Conservation (phyloP, 2,329 filamentous ascomycete genomes). For the Zalaria sp. region DNA sequence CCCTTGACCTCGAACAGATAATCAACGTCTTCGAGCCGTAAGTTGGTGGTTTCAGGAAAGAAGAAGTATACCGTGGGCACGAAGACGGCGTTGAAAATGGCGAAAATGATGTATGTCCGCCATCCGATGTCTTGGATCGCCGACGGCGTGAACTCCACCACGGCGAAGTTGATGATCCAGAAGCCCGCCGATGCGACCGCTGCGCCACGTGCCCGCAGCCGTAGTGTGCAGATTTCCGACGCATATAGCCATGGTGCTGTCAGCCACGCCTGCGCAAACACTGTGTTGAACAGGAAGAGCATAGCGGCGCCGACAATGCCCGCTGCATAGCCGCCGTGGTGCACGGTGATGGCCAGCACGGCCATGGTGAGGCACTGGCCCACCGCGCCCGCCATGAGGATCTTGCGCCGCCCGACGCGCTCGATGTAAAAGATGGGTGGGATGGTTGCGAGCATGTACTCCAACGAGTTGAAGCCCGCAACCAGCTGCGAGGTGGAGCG, state of each 20-base stretch:
- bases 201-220: too few species aligned
- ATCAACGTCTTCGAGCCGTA: conserved; percentile 7
- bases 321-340: conserved; percentile 5
- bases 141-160: too few species aligned
- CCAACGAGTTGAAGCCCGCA: not conserved
- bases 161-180: conserved; percentile 10
- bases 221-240: too few species aligned
- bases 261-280: too few species aligned
- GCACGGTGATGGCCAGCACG: conserved; percentile 23
- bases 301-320: conserved; percentile 25
- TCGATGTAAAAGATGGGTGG: conserved; percentile 21
- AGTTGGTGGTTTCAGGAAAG: not conserved
- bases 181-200: too few species aligned
- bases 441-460: not conserved
- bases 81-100: conserved; percentile 36
- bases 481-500: not conserved
- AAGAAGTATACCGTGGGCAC: conserved; percentile 32
- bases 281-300: conserved; percentile 26
- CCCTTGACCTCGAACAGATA: conserved; percentile 1
- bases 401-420: conserved; percentile 24
- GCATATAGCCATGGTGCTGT: too few species aligned
- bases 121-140: conserved; percentile 16
- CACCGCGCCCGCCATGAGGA: conserved; percentile 25
- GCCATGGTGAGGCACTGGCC: conserved; percentile 29
- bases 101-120: conserved; percentile 33